Conservation (phyloP, 192 early-diverging fungal species). For the Backusella macrospora region DNA sequence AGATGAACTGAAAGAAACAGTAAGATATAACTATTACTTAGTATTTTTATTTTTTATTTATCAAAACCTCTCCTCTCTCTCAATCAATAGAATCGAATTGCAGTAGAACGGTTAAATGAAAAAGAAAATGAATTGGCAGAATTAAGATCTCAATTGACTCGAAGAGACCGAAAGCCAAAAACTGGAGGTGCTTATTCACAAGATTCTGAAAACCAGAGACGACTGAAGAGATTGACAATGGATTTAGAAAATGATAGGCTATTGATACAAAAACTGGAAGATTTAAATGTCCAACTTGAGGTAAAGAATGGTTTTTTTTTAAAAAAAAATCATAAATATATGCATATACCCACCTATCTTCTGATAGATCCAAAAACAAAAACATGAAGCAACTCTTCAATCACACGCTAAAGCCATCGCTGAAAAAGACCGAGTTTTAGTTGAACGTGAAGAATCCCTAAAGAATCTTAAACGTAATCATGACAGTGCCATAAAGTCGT, state of each 20-base stretch:
- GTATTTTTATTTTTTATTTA: not conserved
- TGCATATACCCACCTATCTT: not conserved
- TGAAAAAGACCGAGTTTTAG: conserved; percentile 31
- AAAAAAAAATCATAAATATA: not conserved
- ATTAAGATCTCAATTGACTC: conserved; percentile 27
- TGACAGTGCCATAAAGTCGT: conserved; percentile 14
- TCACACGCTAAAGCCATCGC: conserved; percentile 33
- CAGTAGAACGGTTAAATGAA: conserved; percentile 26
- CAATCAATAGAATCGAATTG: conserved; percentile 30
- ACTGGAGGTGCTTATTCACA: not conserved
- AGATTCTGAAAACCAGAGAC: conserved; percentile 32
- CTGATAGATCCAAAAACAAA: conserved; percentile 34
- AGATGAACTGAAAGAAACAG: conserved; percentile 33
- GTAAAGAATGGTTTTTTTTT: conserved; percentile 6
- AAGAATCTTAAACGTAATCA: conserved; percentile 23
- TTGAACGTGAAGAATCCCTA: conserved; percentile 34
- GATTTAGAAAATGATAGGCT: conserved; percentile 39
- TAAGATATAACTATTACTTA: conserved; percentile 12
- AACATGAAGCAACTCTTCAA: conserved; percentile 32
- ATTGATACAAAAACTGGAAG: conserved; percentile 41
- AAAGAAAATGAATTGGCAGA: conserved; percentile 36
- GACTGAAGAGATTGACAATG: conserved; percentile 38
- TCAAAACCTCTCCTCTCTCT: too few relatives aligned
- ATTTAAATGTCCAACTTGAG: conserved; percentile 39
- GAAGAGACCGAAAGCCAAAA: conserved; percentile 25